phyloP scores from a whole-genome alignment of 1,284 basidiomycete species.

The Irpex sp. region DNA sequence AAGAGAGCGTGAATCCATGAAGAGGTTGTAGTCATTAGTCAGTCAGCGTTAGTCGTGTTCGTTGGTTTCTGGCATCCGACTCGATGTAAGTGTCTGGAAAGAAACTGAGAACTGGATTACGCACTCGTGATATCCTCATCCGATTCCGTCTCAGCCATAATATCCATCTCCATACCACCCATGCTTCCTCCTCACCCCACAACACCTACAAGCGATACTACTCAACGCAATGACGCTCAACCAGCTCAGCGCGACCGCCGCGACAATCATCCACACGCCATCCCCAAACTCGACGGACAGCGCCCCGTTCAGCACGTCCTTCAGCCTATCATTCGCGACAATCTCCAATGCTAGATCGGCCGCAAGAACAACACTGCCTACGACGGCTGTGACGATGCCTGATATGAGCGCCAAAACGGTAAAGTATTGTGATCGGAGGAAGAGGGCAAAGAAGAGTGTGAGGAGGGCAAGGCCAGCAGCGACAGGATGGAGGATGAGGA shows the following conservation, averaged over 20 bases:
- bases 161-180: conserved; percentile 14
- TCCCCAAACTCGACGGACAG: conserved; percentile 55
- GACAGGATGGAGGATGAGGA: conserved; percentile 64
- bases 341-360: conserved; percentile 57
- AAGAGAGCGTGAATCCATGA: background rate
- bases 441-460: conserved; percentile 47
- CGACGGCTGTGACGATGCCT: conserved; percentile 47
- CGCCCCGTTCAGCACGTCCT: conserved; percentile 27
- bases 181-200: conserved; percentile 40
- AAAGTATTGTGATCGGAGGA: conserved; percentile 44
- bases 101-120: background rate
- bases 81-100: background rate
- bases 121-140: background rate
- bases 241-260: conserved; percentile 51
- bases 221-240: conserved; percentile 52
- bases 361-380: conserved; percentile 50
- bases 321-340: conserved; percentile 37
- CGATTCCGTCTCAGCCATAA: conserved; percentile 5
- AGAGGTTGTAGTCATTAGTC: background rate
- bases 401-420: conserved; percentile 51
- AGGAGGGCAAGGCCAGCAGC: conserved; percentile 52
- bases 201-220: conserved; percentile 61
- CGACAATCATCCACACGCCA: conserved; percentile 64
- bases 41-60: background rate
- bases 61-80: background rate